Evolutionary conservation across 2,329 filamentous ascomycete species (phyloP).

Genomic region (Biscogniauxia marginata): DNA sequence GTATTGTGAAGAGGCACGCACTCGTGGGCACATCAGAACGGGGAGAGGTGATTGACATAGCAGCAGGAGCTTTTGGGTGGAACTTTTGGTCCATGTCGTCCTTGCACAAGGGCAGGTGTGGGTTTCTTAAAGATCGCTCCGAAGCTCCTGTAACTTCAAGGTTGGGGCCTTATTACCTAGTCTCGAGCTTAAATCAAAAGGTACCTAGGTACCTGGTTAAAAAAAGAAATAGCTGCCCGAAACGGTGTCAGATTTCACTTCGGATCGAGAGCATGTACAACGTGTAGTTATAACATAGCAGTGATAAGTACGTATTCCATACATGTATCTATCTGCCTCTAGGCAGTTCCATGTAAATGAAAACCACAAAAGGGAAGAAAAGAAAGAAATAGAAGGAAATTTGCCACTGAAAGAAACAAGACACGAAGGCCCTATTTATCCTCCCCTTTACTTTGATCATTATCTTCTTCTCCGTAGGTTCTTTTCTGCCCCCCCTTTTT

Average conservation of each 20-base stretch:
- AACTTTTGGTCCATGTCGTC: conserved; percentile 17
- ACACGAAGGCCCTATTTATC: no score
- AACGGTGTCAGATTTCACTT: background rate
- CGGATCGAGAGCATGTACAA: background rate
- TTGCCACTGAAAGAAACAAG: no score
- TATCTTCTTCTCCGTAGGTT: no score
- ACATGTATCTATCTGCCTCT: no score
- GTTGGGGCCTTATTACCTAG: background rate
- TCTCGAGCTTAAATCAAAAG: background rate
- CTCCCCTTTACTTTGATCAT: no score
- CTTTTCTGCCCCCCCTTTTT: no score
- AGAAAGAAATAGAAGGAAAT: no score
- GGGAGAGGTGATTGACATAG: conserved; percentile 22
- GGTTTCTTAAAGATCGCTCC: conserved; percentile 2
- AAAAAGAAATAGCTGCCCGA: background rate
- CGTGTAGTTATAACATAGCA: background rate
- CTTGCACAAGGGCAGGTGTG: conserved; percentile 15
- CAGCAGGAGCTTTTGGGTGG: conserved; percentile 16
- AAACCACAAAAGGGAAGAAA: background rate
- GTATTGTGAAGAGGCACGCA: no score
- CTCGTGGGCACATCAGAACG: conserved; percentile 9
- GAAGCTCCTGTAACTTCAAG: background rate
- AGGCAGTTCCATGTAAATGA: no score
- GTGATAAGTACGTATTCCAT: no score
- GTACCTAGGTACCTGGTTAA: background rate